Conservation (phyloP, 2,329 filamentous ascomycete genomes). For the Penicillium sp. region DNA sequence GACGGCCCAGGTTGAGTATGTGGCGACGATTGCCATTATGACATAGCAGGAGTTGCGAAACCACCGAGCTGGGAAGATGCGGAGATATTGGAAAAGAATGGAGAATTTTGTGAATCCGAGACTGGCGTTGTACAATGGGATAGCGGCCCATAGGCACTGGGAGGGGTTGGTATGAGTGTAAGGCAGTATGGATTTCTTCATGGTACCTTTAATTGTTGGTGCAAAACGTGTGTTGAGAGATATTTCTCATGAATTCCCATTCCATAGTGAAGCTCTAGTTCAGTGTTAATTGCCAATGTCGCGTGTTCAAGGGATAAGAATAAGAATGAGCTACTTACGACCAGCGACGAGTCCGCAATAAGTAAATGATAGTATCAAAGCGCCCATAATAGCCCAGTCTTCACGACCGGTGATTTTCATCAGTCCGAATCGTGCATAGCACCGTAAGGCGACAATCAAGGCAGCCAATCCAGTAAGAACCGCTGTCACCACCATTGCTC, state of each 20-base stretch:
- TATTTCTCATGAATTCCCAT: conserved; percentile 26
- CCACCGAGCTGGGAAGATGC: conserved; percentile 39
- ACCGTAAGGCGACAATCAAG: conserved; percentile 29
- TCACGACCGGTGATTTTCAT: conserved; percentile 36
- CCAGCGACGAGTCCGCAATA: conserved; percentile 31
- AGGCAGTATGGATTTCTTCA: neutral
- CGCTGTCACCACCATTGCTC: conserved; percentile 32
- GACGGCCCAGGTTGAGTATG: conserved; percentile 34
- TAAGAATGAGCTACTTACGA: conserved; percentile 18
- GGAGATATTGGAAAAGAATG: conserved; percentile 49
- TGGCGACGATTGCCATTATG: conserved; percentile 33
- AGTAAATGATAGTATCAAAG: conserved; percentile 28
- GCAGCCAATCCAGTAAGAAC: conserved; percentile 28
- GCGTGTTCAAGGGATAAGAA: neutral
- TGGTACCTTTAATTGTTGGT: conserved; percentile 29
- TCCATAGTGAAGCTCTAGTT: conserved; percentile 28
- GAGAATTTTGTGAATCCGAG: conserved; percentile 44
- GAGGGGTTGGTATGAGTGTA: neutral
- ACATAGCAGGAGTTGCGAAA: conserved; percentile 36
- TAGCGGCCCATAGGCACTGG: conserved; percentile 33
- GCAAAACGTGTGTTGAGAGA: conserved; percentile 16
- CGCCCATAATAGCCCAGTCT: conserved; percentile 31
- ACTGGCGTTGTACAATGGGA: conserved; percentile 36
- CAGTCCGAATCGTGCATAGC: conserved; percentile 29
- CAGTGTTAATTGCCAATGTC: conserved; percentile 2